These are phyloP conservation scores for Pachysolen tannophilus DNA, from an alignment of 805 yeast genomes.

Conservation along the genomic window DNA sequence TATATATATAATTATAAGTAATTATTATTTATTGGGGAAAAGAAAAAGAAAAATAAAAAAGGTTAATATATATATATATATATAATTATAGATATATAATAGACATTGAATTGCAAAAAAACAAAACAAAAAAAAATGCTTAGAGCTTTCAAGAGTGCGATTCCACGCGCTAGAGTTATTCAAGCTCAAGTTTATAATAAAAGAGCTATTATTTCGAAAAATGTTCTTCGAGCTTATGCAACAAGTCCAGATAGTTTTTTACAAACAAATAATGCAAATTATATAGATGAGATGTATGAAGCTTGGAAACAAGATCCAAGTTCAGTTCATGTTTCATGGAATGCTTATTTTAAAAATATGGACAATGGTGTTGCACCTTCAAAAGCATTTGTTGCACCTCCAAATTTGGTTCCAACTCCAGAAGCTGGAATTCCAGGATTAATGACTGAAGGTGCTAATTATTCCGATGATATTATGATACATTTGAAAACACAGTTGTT, in stretches of 20 bases:
- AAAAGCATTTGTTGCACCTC: conserved; percentile 84
- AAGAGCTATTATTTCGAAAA: neutral
- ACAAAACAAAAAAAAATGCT: too few species aligned
- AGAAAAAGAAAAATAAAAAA: too few species aligned
- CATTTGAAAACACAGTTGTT: conserved; percentile 94
- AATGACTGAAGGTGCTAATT: conserved; percentile 36
- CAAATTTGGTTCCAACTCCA: conserved; percentile 77
- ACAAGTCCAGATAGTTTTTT: conserved; percentile 63
- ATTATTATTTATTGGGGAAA: too few species aligned
- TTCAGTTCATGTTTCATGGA: conserved; percentile 95
- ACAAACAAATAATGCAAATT: conserved; percentile 77
- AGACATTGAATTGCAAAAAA: too few species aligned
- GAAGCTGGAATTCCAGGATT: conserved; percentile 70
- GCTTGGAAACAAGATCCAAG: conserved; percentile 89
- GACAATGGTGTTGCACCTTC: conserved; percentile 67
- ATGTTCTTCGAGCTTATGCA: conserved; percentile 20
- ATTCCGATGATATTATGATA: conserved; percentile 59
- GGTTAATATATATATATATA: too few species aligned
- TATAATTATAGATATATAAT: too few species aligned
- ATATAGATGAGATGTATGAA: conserved; percentile 95
- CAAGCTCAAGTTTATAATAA: conserved; percentile 4
- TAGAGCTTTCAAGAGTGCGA: conserved; percentile 7
- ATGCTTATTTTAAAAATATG: conserved; percentile 90
- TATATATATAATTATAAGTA: too few species aligned
- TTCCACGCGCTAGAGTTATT: conserved; percentile 2